Evolutionary conservation across 176 grass and related monocot species (phyloP), one percentile per base, ranked within the genome.

Genomic region (Hordeum marinum): DNA sequence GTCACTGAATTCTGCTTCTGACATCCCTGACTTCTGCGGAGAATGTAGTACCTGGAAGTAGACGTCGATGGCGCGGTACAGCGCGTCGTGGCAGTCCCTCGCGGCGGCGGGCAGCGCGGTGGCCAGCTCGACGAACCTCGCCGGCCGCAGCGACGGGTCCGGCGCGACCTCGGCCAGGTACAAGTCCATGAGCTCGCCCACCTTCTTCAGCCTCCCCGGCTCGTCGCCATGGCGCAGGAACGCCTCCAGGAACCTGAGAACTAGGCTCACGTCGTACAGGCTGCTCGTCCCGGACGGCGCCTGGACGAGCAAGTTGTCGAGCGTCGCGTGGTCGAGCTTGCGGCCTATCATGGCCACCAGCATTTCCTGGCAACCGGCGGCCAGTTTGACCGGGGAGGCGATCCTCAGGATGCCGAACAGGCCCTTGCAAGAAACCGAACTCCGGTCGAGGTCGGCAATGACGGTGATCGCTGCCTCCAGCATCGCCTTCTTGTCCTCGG

Each of bases 111-210:
- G 92, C 13, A 99, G 89, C 34, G 88, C 80, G 12, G 86, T 92
- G 42, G 88, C 91, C 9, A 99, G 81, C 68, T 90, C 90, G 1
- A 87, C 66, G 82, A 99, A 99, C 85, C 41, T 94, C 42, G 72
- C 84, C 15, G 92, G 88, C 36, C 86, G 85, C 82, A 99, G 81
- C 37, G 80, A 92, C 12, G 90, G 68, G 93, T 99, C 97, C 1
- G 97, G 97, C 1, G 92, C 86, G 3, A 99, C 94, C 82, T 99
- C 97, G 52, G 97, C 90, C 40, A 99, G 79, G 89, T 99, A 99
- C 24, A 92, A 59, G 76, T 96, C 94, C 54, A 96, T 76, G 52
- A 99, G 87, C 32, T 39, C 61, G 7, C 91, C 97, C 31, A 91
- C 86, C 85, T 89, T 92, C 86, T 96, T 94, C 84, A 96, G 68